phyloP scores from a whole-genome alignment of 164 flowering plant species.

The Magnolia sinica region DNA sequence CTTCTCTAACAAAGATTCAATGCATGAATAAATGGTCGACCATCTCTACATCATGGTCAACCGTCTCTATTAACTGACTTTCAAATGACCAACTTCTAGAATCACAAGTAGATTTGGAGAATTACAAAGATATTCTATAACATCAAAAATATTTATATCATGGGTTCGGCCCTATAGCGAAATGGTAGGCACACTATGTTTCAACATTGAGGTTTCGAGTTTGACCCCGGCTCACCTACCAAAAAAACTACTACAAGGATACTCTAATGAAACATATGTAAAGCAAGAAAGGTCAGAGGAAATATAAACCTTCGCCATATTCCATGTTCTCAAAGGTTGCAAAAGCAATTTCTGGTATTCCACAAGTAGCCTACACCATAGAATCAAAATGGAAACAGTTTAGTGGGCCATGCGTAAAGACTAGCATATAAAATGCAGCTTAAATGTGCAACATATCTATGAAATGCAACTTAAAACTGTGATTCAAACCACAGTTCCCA shows the following conservation, averaged over 20 bases:
- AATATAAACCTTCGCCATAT: slow-evolving; percentile 78
- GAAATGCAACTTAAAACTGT: neutral
- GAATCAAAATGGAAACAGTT: slow-evolving; percentile 10
- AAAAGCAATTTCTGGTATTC: slow-evolving; percentile 92
- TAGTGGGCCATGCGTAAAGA: slow-evolving; percentile 8
- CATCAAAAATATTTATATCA: neutral
- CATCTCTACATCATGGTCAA: too few relatives aligned
- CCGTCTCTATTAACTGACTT: neutral
- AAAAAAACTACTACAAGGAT: too few relatives aligned
- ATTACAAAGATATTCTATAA: neutral
- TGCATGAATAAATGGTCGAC: too few relatives aligned
- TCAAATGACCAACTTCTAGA: neutral
- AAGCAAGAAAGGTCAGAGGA: slow-evolving; percentile 3
- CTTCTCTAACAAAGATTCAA: too few relatives aligned
- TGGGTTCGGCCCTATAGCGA: too few relatives aligned
- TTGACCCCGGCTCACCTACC: too few relatives aligned
- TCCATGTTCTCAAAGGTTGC: slow-evolving; percentile 98
- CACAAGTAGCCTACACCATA: slow-evolving; percentile 78
- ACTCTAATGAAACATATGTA: neutral
- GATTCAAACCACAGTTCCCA: slow-evolving; percentile 1
- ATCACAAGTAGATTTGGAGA: neutral
- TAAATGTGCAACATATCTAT: too few relatives aligned
- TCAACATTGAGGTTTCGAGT: too few relatives aligned
- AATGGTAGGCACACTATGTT: too few relatives aligned
- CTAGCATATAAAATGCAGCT: neutral